Evolutionary conservation across 257 asterid genomes (phyloP), one percentile per base, ranked within the genome.

Genomic region (Jacaranda mimosifolia): DNA sequence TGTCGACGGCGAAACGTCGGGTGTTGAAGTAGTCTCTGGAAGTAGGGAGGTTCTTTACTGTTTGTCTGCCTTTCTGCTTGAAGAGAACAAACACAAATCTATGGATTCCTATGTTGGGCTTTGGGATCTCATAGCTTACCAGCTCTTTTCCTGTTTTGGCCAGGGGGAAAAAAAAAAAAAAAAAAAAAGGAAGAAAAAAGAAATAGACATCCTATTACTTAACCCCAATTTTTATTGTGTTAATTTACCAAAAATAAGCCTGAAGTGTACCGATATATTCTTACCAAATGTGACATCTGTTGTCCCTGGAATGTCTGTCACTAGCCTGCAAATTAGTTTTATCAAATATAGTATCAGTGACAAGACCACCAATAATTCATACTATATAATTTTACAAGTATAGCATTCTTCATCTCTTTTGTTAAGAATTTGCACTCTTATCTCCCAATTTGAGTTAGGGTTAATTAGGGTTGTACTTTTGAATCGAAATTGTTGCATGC

Each of bases 261-360:
- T 32, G 2, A 4, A 4, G 63, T 32, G 48, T 26, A 7, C 49
- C 10, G 26, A 43, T 26, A n/a, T 56, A 0, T 51, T 79, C 92
- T 86, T 87, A 92, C 98, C 98, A 81, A 94, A 94, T 64, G 97
- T 83, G 49, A 82, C 88, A 83, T 90, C 89, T 42, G 98, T 94
- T 43, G 97, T 94, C 52, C 98, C 98, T 8, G 98, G 98, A 79
- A 94, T 92, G 75, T 94, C 97, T 4, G 97, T 88, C 81, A 94
- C 96, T 46, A 92, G 68, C 98, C 97, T 92, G 96, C 46, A 58
- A 64, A 62, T 45, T 32, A 12, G 9, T 45, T n/a, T 49, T 8
- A n/a, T 38, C 19, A 36, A 15, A 62, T 36, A 48, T 6, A 21
- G 45, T 13, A n/a, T 62, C 13, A 68, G 52, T 8, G 65, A 26